Evolutionary conservation across 306 rosid species (phyloP).

Genomic region (Canavalia gladiata): DNA sequence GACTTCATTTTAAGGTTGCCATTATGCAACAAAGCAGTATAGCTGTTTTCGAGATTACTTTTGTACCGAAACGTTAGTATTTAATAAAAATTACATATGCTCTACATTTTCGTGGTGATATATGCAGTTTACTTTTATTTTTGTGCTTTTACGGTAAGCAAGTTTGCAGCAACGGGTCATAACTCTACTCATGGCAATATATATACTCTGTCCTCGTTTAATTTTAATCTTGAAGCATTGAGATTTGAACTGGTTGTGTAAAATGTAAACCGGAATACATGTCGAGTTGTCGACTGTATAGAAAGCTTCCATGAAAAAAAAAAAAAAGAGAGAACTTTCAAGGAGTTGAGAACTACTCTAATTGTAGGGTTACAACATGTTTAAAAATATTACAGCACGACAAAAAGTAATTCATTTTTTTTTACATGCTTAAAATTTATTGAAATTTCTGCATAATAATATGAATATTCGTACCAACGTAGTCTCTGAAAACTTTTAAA

Average conservation of each 20-base stretch:
- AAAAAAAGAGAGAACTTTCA: background rate
- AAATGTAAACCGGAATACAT: background rate
- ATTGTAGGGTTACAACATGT: too few species aligned
- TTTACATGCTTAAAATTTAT: too few species aligned
- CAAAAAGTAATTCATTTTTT: too few species aligned
- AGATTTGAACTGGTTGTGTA: background rate
- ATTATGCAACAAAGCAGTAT: slow-evolving; percentile 50
- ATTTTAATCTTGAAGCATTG: background rate
- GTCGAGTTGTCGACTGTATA: background rate
- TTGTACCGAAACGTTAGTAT: slow-evolving; percentile 48
- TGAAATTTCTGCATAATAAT: too few species aligned
- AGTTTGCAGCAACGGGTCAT: background rate
- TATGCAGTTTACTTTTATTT: background rate
- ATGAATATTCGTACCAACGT: too few species aligned
- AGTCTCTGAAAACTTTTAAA: too few species aligned
- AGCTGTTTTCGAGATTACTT: slow-evolving; percentile 43
- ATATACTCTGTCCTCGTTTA: background rate
- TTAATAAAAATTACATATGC: background rate
- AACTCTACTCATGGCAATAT: background rate
- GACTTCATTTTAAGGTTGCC: slow-evolving; percentile 37
- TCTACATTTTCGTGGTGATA: background rate
- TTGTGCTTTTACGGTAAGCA: background rate
- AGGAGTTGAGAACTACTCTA: background rate
- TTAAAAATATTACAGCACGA: too few species aligned
- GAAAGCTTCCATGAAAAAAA: too few species aligned